Percentiles rank a stretch among this genome's conserved stretches.
Conservation (phyloP, 139 green algal genomes). For the Micromonas commoda region DNA sequence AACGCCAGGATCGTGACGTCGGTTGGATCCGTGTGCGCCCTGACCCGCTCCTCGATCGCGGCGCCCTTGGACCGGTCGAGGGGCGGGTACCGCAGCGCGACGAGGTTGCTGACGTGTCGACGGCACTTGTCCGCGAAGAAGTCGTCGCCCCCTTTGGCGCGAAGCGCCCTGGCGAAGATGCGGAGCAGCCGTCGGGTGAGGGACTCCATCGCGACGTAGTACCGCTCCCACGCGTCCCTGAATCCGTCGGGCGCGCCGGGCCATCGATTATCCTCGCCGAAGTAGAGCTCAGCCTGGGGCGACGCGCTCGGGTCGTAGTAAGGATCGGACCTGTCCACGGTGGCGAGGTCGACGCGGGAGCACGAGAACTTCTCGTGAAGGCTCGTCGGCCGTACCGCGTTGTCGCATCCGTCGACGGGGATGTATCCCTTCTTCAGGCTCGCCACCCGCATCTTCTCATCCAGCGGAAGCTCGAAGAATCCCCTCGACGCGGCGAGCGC, state of each 20-base stretch:
- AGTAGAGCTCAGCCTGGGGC: neutral
- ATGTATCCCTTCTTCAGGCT: conserved; percentile 14
- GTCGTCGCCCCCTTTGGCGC: neutral
- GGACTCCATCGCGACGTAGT: neutral
- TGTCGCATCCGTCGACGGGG: conserved; percentile 4
- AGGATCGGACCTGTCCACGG: neutral
- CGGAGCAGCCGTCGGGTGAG: neutral
- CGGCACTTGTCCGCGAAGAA: neutral
- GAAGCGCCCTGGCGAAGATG: neutral
- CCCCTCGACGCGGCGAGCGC: neutral
- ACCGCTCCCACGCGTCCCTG: neutral
- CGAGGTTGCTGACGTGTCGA: conserved; percentile 21
- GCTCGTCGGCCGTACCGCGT: neutral
- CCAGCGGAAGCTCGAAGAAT: neutral
- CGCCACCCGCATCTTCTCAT: neutral
- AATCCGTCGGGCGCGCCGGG: neutral
- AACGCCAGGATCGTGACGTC: conserved; percentile 4
- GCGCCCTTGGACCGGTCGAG: too few relatives aligned
- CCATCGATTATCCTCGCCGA: neutral
- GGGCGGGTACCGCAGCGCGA: conserved; percentile 3
- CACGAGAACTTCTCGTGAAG: conserved; percentile 22
- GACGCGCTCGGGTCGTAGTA: conserved; percentile 8
- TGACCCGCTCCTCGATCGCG: neutral
- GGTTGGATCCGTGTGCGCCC: conserved; percentile 18
- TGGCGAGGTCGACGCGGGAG: neutral